Base-by-base conservation (phyloP, 1,139 yeast genomes). In the Ashbya aceris region DNA sequence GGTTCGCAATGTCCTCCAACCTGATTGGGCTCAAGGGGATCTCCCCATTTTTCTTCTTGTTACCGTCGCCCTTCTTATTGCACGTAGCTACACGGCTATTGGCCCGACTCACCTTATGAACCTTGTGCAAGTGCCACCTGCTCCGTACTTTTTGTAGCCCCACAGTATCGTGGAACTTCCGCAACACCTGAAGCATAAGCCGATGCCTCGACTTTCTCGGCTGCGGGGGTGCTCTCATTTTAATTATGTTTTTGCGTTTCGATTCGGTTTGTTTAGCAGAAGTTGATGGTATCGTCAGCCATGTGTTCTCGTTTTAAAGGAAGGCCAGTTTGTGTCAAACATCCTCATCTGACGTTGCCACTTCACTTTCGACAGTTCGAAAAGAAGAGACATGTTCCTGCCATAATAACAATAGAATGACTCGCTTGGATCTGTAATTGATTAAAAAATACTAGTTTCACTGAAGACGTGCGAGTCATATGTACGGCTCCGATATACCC, bases 211-310 rank as follows among this genome's bases (percentile, higher is more conserved):
- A 53, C 33, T 45, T 53, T 40, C 62, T 50, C 9, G 58, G 58
- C 4, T 52, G 51, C 6, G 64, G 64, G 30, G 61, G 61, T 8
- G 60, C 62, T 42, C 62, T 55, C 64, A 60, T 60, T 2, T 20
- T 32, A 14, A 11, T 34, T 14, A 36, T 27, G 12, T 32, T 12
- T 12, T 32, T 32, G 14, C n/a, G n/a, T 12, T 12, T 32, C n/a
- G 20, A 11, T 32, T 32, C n/a, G n/a, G 12, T 12, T 32, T 10
- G 11, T 11, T 32, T 32, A 12, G 20, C n/a, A 13, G 5, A 17
- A 11, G n/a, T 13, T 32, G 14, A 7, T 29, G 31, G 31, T 11
- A 29, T n/a, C 31, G 11, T 11, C 13, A n/a, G 31, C 13, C 13
- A n/a, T 11, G 11, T n/a, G 13, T 29, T 29, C 13, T n/a, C 31